Percentiles rank a stretch among this genome's conserved stretches.
Conservation (phyloP, 805 yeast genomes). For the Lipomyces mesembrius region DNA sequence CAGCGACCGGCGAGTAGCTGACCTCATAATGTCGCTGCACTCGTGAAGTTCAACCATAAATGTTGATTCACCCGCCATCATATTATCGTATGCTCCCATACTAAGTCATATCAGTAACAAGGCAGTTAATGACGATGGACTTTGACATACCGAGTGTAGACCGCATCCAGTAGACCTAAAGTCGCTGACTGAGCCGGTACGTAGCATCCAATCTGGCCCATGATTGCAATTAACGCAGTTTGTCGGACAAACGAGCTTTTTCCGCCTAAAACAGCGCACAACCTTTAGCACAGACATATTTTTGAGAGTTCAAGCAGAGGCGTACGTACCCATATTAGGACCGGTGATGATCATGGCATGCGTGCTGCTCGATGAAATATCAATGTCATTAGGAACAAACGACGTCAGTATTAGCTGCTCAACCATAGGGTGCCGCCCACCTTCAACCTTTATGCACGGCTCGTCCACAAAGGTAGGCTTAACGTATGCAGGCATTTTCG, state of each 20-base stretch:
- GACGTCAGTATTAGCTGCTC: slow-evolving; percentile 52
- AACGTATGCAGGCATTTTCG: slow-evolving; percentile 53
- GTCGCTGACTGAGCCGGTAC: slow-evolving; percentile 68
- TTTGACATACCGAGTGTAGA: slow-evolving; percentile 47
- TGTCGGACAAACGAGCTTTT: slow-evolving; percentile 78
- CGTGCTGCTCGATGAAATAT: slow-evolving; percentile 53
- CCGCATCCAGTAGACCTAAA: slow-evolving; percentile 68
- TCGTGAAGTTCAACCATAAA: slow-evolving; percentile 79
- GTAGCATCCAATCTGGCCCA: slow-evolving; percentile 79
- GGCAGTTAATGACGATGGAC: background rate
- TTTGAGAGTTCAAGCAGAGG: background rate
- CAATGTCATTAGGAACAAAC: slow-evolving; percentile 71
- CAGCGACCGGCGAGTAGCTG: slow-evolving; percentile 59
- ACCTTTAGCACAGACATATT: background rate
- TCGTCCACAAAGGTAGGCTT: slow-evolving; percentile 57
- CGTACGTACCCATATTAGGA: slow-evolving; percentile 54
- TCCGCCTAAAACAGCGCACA: slow-evolving; percentile 56
- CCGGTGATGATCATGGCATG: slow-evolving; percentile 75
- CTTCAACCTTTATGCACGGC: slow-evolving; percentile 55
- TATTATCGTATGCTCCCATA: slow-evolving; percentile 84
- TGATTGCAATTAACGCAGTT: slow-evolving; percentile 67
- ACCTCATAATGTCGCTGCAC: slow-evolving; percentile 59
- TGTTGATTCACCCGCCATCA: slow-evolving; percentile 76
- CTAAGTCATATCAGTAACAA: slow-evolving; percentile 49
- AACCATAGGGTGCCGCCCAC: slow-evolving; percentile 71